These are phyloP conservation scores for Blastobotrys serpentis DNA, from an alignment of 1,139 yeast genomes.

Conservation along the genomic window DNA sequence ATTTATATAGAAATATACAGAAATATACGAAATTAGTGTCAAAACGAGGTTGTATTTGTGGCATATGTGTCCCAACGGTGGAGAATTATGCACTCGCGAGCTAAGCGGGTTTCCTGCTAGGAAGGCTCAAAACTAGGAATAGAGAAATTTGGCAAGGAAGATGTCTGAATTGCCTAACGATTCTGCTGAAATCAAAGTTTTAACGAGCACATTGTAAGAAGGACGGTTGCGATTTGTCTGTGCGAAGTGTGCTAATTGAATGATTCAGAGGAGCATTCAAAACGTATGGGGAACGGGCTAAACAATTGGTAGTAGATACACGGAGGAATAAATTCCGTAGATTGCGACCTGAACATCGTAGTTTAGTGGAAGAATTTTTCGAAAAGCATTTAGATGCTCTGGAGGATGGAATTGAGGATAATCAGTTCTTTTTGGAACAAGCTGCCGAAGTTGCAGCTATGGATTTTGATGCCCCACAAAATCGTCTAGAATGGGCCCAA, in stretches of 20 bases:
- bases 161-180: conserved; percentile 7
- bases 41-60: too few relatives aligned
- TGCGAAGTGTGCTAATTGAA: not conserved
- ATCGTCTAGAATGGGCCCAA: conserved; percentile 48
- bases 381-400: conserved; percentile 46
- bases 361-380: conserved; percentile 22
- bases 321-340: conserved; percentile 28
- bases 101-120: not conserved
- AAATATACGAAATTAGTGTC: too few relatives aligned
- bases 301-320: conserved; percentile 21
- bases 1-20: too few relatives aligned
- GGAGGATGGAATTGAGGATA: conserved; percentile 48
- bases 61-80: too few relatives aligned
- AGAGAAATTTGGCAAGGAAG: too few relatives aligned
- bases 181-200: conserved; percentile 27
- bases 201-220: conserved; percentile 29
- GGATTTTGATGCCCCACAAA: conserved; percentile 53
- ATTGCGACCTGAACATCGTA: conserved; percentile 21
- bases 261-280: conserved; percentile 25
- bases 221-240: not conserved
- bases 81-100: too few relatives aligned
- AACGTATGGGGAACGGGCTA: conserved; percentile 28
- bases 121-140: too few relatives aligned
- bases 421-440: conserved; percentile 46
- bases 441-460: conserved; percentile 50